Evolutionary conservation across 1,284 basidiomycete species (phyloP), one percentile per base, ranked within the genome.

Genomic region (Rhodotorula sp.): DNA sequence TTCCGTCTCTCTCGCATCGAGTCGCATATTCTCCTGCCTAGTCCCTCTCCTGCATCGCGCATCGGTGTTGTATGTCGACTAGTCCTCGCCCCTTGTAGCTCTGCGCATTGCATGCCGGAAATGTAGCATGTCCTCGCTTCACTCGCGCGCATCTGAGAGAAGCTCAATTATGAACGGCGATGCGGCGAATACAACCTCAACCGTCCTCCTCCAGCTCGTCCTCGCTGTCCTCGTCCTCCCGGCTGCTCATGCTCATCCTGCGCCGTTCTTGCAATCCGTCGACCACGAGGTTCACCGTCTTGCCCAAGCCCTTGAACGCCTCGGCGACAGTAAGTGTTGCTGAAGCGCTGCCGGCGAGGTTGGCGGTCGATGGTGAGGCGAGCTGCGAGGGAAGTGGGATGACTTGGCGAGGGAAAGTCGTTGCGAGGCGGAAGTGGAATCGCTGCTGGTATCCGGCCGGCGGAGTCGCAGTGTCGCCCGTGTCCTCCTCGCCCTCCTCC

Each of bases 211-310:
- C 64, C 22, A 64, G 57, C 9, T 68, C 66, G 8, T 67, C 65
- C 11, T 77, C 77, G 18, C 74, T 74, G 11, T 69, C 71, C 4
- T 67, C 67, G 48, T 67, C 75, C 76, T n/a, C 82, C 74, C 67
- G 83, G 46, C 61, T 58, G 40, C 66, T 61, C 65, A 62, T 62
- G 44, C 68, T 64, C 28, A 64, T 40, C 28, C 73, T 48, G 48
- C 71, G 26, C 7, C 70, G 52, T 31, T 73, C 62, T 28, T 64
- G 65, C 51, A 77, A 51, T 13, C 76, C 77, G 80, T 91, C 89
- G 40, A 91, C 86, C 4, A 91, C 86, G 10, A 92, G 80, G 76
- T 89, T 89, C 20, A 85, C 88, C 7, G 85, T 89, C 30, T 85
- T 86, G 70, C 82, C 83, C 60, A 92, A 79, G 20, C 82, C 84